Evolutionary conservation across 495 filamentous ascomycete species (phyloP), one percentile per base, ranked within the genome.

Genomic region (Xylaria longipes): DNA sequence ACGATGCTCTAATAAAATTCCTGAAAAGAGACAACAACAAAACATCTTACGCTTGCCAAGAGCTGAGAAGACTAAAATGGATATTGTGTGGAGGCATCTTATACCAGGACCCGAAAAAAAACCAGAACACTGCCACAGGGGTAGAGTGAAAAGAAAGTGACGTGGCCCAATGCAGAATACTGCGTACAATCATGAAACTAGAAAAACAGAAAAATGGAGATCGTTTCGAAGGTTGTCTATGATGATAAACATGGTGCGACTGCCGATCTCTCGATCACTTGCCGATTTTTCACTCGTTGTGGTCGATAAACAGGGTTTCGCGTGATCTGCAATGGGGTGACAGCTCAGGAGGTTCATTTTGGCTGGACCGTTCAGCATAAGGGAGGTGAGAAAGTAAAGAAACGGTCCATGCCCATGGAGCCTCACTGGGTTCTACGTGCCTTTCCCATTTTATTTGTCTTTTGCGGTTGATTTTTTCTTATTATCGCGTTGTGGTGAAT

Each of bases 171-270:
- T 15, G 20, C 31, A 43, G 25, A 25, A 63, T 31, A 57, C 46
- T 14, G 3, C 22, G 20, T 29, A 25, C 45, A 6, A 52, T 67
- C 29, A 22, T 67, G 65, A 67, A 67, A 67, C 65, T 3, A 60
- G 35, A 20, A 56, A 29, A 29, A 54, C 31, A 22, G 20, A 56
- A 67, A 54, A 31, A 67, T 56, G 65, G 65, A 27, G 65, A 27
- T 17, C 9, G 20, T 27, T 27, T 43, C 29, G 65, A 54, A 66
- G 31, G 63, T 37, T 5, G 14, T 7, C 11, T 60, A 66, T 66
- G 48, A 39, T 35, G 65, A 56, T 67, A 54, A 35, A 67, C 65
- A 67, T 56, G 22, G 65, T 56, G 65, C 35, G 48, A 56, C 65
- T 27, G 65, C 48, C 65, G 65, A 67, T 67, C 65, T 37, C 43